Evolutionary conservation across 2,329 filamentous ascomycete species (phyloP).

Genomic region (Colletotrichum endophyticum): DNA sequence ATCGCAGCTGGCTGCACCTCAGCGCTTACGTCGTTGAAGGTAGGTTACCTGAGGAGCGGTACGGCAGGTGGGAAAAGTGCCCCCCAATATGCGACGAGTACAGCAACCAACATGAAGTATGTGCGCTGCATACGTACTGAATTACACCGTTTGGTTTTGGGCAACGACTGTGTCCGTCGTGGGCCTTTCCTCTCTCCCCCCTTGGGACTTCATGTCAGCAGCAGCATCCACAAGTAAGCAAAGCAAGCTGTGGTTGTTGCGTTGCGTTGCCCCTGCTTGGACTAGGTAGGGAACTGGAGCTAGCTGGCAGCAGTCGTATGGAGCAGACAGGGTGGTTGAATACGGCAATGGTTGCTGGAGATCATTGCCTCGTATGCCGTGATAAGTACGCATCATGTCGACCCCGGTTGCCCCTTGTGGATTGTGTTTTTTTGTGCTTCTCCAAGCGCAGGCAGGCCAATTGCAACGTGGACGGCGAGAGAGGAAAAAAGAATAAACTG

Average conservation of each 20-base stretch:
- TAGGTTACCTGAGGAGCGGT: neutral
- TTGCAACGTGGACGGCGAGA: neutral
- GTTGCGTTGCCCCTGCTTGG: neutral
- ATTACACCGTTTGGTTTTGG: neutral
- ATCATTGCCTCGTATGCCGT: neutral
- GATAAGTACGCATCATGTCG: neutral
- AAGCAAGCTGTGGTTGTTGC: neutral
- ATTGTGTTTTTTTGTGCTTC: neutral
- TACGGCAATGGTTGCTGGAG: neutral
- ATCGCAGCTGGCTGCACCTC: neutral
- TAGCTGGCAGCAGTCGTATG: neutral
- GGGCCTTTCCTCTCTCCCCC: neutral
- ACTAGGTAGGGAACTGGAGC: neutral
- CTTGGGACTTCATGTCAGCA: neutral
- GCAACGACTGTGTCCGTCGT: neutral
- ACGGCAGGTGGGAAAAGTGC: neutral
- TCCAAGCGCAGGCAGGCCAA: neutral
- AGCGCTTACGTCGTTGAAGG: neutral
- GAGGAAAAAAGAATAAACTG: neutral
- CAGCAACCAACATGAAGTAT: neutral
- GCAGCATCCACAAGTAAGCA: neutral
- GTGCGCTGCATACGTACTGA: neutral
- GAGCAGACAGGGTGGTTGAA: neutral
- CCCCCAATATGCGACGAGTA: neutral
- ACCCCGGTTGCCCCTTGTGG: neutral